A percentile compares a stretch with the other conserved stretches of the same genome.
Evolutionary conservation across 148 eudicot species (phyloP).

Genomic region (Spergularia bocconei): DNA sequence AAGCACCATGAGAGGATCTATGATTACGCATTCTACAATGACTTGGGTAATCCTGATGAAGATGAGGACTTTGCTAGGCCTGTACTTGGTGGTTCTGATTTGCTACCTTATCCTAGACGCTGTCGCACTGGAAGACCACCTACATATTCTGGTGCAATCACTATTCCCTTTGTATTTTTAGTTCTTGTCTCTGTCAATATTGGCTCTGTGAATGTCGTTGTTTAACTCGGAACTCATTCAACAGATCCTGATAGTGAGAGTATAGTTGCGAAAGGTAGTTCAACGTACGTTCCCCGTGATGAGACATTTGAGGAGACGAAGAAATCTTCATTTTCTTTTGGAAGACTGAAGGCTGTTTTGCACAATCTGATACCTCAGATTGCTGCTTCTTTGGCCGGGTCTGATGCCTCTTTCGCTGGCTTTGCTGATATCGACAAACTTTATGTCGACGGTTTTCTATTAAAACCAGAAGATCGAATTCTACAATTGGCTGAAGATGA

Average conservation of each 20-base stretch:
- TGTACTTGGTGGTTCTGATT: slow-evolving; percentile 18
- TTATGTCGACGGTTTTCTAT: not conserved
- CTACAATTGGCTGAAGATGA: not conserved
- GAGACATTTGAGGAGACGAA: slow-evolving; percentile 17
- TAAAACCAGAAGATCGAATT: not conserved
- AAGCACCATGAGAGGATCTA: slow-evolving; percentile 27
- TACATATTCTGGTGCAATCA: slow-evolving; percentile 2
- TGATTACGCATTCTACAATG: slow-evolving; percentile 31
- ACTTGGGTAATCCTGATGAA: slow-evolving; percentile 32
- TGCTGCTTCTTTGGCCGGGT: not conserved
- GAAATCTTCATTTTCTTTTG: not conserved
- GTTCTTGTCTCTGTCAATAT: not conserved
- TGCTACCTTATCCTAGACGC: slow-evolving; percentile 30
- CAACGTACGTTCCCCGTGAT: slow-evolving; percentile 28
- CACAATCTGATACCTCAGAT: slow-evolving; percentile 12
- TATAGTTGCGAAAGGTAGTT: not conserved
- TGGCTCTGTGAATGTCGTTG: not conserved
- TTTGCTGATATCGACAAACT: not conserved
- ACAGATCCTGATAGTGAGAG: not conserved
- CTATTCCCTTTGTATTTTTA: not conserved
- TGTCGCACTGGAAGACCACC: slow-evolving; percentile 31
- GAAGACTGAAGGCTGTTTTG: not conserved
- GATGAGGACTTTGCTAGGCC: slow-evolving; percentile 21
- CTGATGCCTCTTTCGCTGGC: not conserved
- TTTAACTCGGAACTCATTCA: not conserved